These are phyloP conservation scores for Nemania abortiva DNA, from an alignment of 2,329 filamentous ascomycete genomes.

Conservation along the genomic window DNA sequence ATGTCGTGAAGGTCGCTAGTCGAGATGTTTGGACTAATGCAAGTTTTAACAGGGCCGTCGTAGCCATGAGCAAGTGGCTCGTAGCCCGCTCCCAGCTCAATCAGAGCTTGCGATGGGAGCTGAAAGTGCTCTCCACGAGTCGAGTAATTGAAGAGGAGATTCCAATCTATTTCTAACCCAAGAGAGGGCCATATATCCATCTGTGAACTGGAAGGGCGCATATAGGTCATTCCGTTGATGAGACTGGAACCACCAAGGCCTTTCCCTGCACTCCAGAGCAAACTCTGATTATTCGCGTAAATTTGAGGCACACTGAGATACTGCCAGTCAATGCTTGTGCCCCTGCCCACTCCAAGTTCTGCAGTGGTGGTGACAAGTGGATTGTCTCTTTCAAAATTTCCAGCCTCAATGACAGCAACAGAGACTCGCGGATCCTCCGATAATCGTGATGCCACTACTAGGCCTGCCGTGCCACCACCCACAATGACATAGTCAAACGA, in stretches of 20 bases:
- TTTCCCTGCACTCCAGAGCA: slow-evolving; percentile 32
- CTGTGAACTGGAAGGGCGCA: slow-evolving; percentile 28
- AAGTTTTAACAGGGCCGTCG: slow-evolving; percentile 27
- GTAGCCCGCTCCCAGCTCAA: slow-evolving; percentile 29
- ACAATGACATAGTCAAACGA: slow-evolving; percentile 32
- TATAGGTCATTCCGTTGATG: slow-evolving; percentile 31
- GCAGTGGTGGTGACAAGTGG: slow-evolving; percentile 24
- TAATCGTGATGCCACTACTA: slow-evolving; percentile 30
- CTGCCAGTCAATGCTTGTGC: slow-evolving; percentile 29
- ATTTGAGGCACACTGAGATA: slow-evolving; percentile 29
- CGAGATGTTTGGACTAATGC: slow-evolving; percentile 29
- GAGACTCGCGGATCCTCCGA: slow-evolving; percentile 29
- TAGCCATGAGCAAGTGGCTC: slow-evolving; percentile 30
- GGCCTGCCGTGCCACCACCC: slow-evolving; percentile 27
- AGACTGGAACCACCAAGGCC: slow-evolving; percentile 32
- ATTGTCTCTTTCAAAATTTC: slow-evolving; percentile 29
- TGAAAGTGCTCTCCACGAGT: slow-evolving; percentile 27
- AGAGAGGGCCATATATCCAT: slow-evolving; percentile 26
- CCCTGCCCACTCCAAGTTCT: slow-evolving; percentile 23
- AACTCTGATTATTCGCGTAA: slow-evolving; percentile 31
- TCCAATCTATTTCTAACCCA: slow-evolving; percentile 30
- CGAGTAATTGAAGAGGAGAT: slow-evolving; percentile 29
- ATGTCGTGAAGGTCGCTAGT: slow-evolving; percentile 30
- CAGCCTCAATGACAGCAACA: slow-evolving; percentile 32
- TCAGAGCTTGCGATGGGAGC: slow-evolving; percentile 23